These are phyloP conservation scores for Heterotrichella gracilis DNA, from an alignment of 352 stramenopile species.

Conservation along the genomic window DNA sequence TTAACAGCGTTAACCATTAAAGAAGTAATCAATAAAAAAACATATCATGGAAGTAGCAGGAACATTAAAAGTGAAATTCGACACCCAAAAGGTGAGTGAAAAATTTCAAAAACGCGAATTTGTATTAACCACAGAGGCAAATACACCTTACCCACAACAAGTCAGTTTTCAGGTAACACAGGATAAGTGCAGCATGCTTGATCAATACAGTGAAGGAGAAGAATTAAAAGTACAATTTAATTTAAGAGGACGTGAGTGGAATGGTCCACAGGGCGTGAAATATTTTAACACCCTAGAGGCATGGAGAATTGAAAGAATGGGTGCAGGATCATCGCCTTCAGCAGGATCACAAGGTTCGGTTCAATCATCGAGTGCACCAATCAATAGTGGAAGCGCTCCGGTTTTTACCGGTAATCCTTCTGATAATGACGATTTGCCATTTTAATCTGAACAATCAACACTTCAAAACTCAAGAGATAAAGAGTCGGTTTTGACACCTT, in stretches of 20 bases:
- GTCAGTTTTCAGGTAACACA: constrained; percentile 4
- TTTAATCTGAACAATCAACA: constrained; percentile 5
- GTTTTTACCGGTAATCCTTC: background rate
- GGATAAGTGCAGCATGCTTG: background rate
- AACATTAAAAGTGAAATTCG: constrained; percentile 4
- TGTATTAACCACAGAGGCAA: background rate
- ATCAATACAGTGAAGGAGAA: background rate
- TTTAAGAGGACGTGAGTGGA: background rate
- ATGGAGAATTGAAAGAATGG: background rate
- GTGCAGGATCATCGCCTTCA: background rate
- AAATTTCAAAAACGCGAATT: background rate
- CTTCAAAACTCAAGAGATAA: too few relatives aligned
- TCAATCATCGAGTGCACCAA: background rate
- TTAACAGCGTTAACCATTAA: background rate
- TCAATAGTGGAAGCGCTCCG: background rate
- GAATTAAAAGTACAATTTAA: constrained; percentile 1
- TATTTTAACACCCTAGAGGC: constrained; percentile 3
- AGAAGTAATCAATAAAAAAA: constrained; percentile 9
- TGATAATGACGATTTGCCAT: background rate
- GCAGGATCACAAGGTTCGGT: background rate
- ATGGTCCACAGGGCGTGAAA: background rate
- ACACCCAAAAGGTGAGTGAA: background rate
- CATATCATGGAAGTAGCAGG: constrained; percentile 6
- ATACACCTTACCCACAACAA: background rate
- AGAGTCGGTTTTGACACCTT: too few relatives aligned